phyloP scores from a whole-genome alignment of 345 rosid species.

The Sonneratia alba region DNA sequence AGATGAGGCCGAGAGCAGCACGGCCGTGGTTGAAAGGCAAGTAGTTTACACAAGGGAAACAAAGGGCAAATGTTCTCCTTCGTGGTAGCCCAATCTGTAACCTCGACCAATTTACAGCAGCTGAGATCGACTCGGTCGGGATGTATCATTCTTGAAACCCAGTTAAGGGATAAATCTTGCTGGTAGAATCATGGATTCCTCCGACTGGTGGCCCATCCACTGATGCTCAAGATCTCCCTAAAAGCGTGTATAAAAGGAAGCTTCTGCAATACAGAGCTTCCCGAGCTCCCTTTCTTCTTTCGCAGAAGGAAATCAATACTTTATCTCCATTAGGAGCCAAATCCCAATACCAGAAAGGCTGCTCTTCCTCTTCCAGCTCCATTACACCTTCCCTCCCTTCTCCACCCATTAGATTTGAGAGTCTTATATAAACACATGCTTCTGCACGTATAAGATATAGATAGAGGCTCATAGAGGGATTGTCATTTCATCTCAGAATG shows the following conservation, averaged over 20 bases:
- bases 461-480: neutral
- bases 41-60: no score
- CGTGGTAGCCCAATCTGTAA: no score
- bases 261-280: neutral
- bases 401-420: neutral
- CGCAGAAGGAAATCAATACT: neutral
- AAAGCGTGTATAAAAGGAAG: neutral
- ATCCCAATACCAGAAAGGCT: constrained; percentile 1
- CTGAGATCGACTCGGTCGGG: neutral
- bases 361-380: neutral
- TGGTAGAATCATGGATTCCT: neutral
- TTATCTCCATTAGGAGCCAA: neutral
- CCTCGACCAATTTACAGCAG: neutral
- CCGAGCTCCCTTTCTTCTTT: neutral
- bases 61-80: neutral
- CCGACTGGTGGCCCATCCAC: neutral
- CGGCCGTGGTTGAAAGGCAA: neutral
- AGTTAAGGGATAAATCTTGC: neutral
- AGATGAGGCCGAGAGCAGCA: neutral
- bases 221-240: neutral
- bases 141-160: neutral
- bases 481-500: neutral
- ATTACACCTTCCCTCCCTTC: neutral
- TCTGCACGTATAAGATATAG: neutral
- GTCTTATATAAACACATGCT: neutral